Base-by-base conservation (phyloP, 2,329 filamentous ascomycete genomes). In the Xylariaceae sp. region DNA sequence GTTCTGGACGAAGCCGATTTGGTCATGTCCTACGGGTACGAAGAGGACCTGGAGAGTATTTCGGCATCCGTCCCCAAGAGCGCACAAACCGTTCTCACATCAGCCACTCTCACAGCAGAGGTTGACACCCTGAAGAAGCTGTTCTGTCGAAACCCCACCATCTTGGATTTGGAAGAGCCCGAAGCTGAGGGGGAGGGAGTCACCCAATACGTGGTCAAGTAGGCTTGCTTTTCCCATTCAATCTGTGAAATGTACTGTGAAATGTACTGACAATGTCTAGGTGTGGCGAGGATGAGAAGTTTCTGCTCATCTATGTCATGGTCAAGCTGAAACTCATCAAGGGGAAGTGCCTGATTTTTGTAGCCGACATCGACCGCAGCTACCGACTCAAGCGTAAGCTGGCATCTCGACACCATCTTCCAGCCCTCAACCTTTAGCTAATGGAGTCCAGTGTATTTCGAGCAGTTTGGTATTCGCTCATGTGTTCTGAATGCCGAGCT, bases 241-340 rank as follows among this genome's bases (percentile, higher is more conserved):
- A n/a, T n/a, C n/a, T n/a, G n/a, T n/a, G 19, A 9, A 14, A 2
- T 24, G 1, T 17, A 5, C 16, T 29, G 10, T 9, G 2, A 5
- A 16, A 15, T 15, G 19, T 30, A 24, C 14, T 26, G 35, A 33
- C 23, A 36, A 48, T 55, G 23, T 49, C 21, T 33, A 82, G 77
- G 55, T 94, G 88, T 47, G 86, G 77, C n/a, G 92, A 98, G 61
- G 90, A 96, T 46, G 92, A 96, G 51, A 98, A 98, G 56, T 98
- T 96, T 52, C 64, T 98, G 23, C 64, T 98, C 27, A 78, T 83
- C 13, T 96, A 94, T 52, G 83, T 94, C 39, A 90, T 96, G 54
- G 94, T 95, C 67, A 94, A 94, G 65, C 72, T 96, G 10, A 84
- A 92, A 56, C 67, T 96, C 32, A 82, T 98, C 54, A 94, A 90